Evolutionary conservation across 768 basidiomycete genomes (phyloP), one percentile per base, ranked within the genome.

Genomic region (Suillus plorans): DNA sequence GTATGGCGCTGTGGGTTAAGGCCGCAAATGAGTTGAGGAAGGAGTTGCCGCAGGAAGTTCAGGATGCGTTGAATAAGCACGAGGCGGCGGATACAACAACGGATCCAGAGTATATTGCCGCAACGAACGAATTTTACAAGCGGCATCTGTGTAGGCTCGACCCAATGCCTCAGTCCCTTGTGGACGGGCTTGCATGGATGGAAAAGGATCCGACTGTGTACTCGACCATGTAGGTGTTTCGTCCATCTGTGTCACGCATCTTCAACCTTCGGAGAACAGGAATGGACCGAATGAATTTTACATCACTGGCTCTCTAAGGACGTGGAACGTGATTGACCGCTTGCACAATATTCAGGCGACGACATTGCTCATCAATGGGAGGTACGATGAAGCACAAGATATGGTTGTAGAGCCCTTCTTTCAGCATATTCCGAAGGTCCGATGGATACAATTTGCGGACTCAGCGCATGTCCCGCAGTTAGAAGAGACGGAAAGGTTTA

Each of bases 141-240:
- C 72, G 72, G 20, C 80, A 82, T 66, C 28, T 82, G 14, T 87
- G 85, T 69, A 74, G 78, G 34, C 5, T 82, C 10, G 69, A 83
- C 45, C 84, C 85, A 0, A 77, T 77, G 74, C 86, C 87, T 0
- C 63, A 76, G 47, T 73, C 79, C 10, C 69, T 86, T 5, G 18
- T 68, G 8, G 64, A 67, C 44, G 64, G 77, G 31, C 74, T 84
- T 55, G 73, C 65, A 25, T 72, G 69, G 66, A 55, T 80, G 8
- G 79, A 77, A 7, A 74, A 79, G 50, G 85, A 86, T 61, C 74
- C 80, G 5, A 86, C 84, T 0, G 83, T 85, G 6, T 81, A 80
- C 60, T 63, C 69, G 39, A 81, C 81, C 2, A 84, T 86, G 85
- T 84, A 55, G 49, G 80, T 69, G 36, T 59, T 37, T 13, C 13